These are phyloP conservation scores for Kwoniella sp. DNA, from an alignment of 768 basidiomycete species.

Conservation along the genomic window DNA sequence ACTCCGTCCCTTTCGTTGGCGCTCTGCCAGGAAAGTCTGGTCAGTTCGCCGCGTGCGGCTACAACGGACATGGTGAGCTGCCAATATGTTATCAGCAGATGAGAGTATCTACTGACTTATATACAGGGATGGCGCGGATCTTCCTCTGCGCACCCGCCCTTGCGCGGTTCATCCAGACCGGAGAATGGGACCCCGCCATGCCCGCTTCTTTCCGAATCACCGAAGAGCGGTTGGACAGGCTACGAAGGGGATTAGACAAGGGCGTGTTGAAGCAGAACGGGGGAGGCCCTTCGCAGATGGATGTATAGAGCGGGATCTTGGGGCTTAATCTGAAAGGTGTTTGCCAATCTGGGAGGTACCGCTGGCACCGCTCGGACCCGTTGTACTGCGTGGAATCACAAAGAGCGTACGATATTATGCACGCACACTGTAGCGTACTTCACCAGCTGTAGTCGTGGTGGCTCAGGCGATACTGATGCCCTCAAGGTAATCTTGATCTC, in stretches of 20 bases:
- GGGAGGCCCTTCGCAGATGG: constrained; percentile 5
- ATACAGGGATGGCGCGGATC: constrained; percentile 37
- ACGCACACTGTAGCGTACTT: no score
- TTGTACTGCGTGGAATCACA: no score
- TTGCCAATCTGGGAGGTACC: no score
- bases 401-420: no score
- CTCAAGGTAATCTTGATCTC: no score
- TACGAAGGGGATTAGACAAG: constrained; percentile 15
- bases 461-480: no score
- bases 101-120: neutral
- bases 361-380: no score
- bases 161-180: constrained; percentile 23
- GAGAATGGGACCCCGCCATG: constrained; percentile 29
- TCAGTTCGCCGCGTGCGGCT: constrained; percentile 37
- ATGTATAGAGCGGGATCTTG: neutral
- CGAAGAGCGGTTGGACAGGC: constrained; percentile 19
- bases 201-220: constrained; percentile 30
- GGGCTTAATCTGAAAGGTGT: no score
- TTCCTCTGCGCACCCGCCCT: constrained; percentile 39
- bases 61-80: constrained; percentile 26
- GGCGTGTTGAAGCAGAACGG: constrained; percentile 9
- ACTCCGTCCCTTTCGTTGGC: constrained; percentile 37
- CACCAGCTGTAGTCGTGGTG: no score
- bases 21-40: constrained; percentile 32
- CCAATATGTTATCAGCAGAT: neutral